Base-by-base conservation (phyloP, 495 filamentous ascomycete genomes). In the Glutinoglossum americanum region DNA sequence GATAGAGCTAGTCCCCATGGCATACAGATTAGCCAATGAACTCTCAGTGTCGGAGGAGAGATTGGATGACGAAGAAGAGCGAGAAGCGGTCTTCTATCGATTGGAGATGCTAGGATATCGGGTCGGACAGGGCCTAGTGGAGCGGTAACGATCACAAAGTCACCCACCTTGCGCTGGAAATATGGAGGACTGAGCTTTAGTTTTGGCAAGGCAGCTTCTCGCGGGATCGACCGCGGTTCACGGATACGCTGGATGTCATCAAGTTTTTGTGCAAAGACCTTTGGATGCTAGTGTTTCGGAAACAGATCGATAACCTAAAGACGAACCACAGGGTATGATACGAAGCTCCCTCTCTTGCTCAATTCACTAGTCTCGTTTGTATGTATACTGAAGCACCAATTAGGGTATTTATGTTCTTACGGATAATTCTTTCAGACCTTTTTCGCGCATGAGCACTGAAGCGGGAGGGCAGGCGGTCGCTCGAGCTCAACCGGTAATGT, bases 211-310 rank as follows among this genome's bases (percentile, higher is more conserved):
- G n/a, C 45, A 94, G 89, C 58, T 95, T 97, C 72, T 87, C 87
- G 41, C 77, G 82, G 60, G 85, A 94, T 67, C 75, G 87, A 48
- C 86, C 92, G 19, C 58, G 58, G 17, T 68, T 69, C 35, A 67
- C 60, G 10, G 64, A 69, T 41, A 61, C 66, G 7, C 64, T 73
- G 41, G 70, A 72, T 60, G 65, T 64, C 9, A 97, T 98, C 66
- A 98, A 98, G 69, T 97, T 97, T 66, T 76, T 97, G 35, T 98
- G 92, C 76, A 98, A 97, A 69, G 93, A 98, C 66, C 70, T 98
- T 47, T 98, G 92, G 92, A 86, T 79, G 53, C 74, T 94, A 44
- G 76, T 96, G 33, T 98, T 95, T 69, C 75, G 87, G 67, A 98
- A 98, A 70, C 92, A 96, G 69, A 82, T 97, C 63, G 92, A 98